Conservation (phyloP, 2,329 filamentous ascomycete species). For the Venturia effusa region DNA sequence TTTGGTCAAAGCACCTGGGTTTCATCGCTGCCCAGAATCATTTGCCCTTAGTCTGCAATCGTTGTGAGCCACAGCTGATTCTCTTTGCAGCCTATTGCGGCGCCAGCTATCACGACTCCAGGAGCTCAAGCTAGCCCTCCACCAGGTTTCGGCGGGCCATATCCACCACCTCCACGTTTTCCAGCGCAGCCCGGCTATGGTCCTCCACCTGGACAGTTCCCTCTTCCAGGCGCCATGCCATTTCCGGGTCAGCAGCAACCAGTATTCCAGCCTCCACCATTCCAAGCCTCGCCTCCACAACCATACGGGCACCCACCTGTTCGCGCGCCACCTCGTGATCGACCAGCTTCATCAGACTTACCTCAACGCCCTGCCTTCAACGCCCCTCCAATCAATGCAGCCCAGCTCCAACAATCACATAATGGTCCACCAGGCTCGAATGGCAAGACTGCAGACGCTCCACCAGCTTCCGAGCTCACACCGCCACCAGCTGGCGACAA, state of each 20-base stretch:
- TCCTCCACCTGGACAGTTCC: conserved; percentile 31
- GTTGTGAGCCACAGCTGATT: background rate
- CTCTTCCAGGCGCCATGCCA: conserved; percentile 18
- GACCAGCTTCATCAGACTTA: conserved; percentile 45
- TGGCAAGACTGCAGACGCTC: conserved; percentile 15
- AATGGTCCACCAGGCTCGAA: conserved; percentile 33
- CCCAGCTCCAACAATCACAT: conserved; percentile 46
- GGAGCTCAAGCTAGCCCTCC: conserved; percentile 5
- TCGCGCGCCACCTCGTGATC: conserved; percentile 36
- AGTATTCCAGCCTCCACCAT: conserved; percentile 8
- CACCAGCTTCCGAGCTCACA: conserved; percentile 2
- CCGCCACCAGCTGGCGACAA: conserved; percentile 39
- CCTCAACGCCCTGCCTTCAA: conserved; percentile 50
- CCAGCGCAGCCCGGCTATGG: conserved; percentile 11
- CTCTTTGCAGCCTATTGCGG: background rate
- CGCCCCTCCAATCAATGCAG: conserved; percentile 41
- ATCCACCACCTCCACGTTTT: background rate
- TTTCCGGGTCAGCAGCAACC: conserved; percentile 7
- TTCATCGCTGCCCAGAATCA: background rate
- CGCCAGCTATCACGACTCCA: background rate
- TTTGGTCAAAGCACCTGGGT: background rate
- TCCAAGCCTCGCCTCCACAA: background rate
- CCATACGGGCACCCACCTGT: background rate
- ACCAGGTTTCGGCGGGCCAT: conserved; percentile 3
- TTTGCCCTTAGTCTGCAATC: background rate